Percentiles rank a stretch among this genome's conserved stretches.
These are phyloP conservation scores for Termitomyces sp. DNA, from an alignment of 768 basidiomycete species.

Conservation along the genomic window DNA sequence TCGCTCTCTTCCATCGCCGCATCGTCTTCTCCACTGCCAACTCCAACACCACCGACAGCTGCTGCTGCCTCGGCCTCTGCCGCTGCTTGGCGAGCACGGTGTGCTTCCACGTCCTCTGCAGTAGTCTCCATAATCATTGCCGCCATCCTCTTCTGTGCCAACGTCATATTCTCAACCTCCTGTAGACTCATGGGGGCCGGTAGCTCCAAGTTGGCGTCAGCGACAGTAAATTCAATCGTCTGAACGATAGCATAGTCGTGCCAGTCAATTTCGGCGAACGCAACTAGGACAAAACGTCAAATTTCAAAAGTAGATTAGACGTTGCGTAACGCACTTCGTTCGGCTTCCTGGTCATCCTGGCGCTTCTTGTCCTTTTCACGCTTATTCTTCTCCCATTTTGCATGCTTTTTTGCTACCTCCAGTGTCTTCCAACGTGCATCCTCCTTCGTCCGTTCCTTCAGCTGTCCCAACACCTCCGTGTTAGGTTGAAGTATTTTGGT, in stretches of 20 bases:
- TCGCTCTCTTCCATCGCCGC: conserved; percentile 87
- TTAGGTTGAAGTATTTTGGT: conserved; percentile 83
- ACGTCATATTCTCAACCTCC: conserved; percentile 93
- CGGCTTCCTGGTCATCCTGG: conserved; percentile 89
- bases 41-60: conserved; percentile 63
- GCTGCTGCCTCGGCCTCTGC: conserved; percentile 83
- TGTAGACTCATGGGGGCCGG: conserved; percentile 96
- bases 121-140: conserved; percentile 98
- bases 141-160: conserved; percentile 97
- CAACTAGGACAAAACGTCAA: conserved; percentile 41
- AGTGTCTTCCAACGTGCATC: conserved; percentile 75
- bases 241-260: conserved; percentile 98
- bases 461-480: conserved; percentile 63
- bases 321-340: conserved; percentile 57
- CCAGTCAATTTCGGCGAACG: conserved; percentile 98
- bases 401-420: conserved; percentile 69
- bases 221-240: conserved; percentile 94
- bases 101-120: conserved; percentile 79
- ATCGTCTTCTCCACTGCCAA: conserved; percentile 43
- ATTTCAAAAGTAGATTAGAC: conserved; percentile 4
- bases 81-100: conserved; percentile 75
- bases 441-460: conserved; percentile 61
- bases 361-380: conserved; percentile 82
- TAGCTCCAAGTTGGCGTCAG: conserved; percentile 85
- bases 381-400: conserved; percentile 85